Evolutionary conservation across 768 basidiomycete species (phyloP), one percentile per base, ranked within the genome.

Genomic region (Lentinula guzmanii): DNA sequence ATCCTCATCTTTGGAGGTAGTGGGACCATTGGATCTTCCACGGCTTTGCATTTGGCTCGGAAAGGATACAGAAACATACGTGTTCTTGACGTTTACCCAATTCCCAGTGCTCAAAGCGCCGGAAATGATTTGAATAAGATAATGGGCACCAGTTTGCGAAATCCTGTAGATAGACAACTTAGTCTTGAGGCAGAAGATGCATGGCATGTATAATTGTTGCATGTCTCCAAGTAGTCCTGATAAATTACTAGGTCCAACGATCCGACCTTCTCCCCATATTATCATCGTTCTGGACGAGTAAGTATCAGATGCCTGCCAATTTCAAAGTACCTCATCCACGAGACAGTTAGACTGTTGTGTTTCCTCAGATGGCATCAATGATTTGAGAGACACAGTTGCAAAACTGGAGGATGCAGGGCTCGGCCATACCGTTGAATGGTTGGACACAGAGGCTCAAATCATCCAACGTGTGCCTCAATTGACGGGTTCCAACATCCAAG

Each of bases 91-190:
- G 46, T 52, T 24, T 60, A 39, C 28, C 59, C 59, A 7, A 60
- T 60, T 52, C 59, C 59, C 5, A 51, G 48, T 46, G 50, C 50
- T 18, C 46, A 60, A 18, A 51, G 35, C 24, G 59, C 50, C 13
- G 59, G 59, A 35, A 45, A 60, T 35, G 59, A 60, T 37, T 31
- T 52, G 59, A 60, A 52, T 48, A 60, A 60, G 15, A 52, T 60
- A 35, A 50, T 50, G 46, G 51, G 43, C 0, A 58, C 45, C n/a
- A 43, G 41, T 45, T 9, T 45, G 24, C 10, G 59, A 31, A 50
- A 34, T 52, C 31, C 48, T n/a, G 60, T 45, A 10, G 51, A 53
- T 51, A 52, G 28, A 11, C 51, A 42, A 43, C 51, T 61, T 7
- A 53, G 51, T 53, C 8, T 41, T 11, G 34, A 52, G 24, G 48